Evolutionary conservation across 2,329 filamentous ascomycete species (phyloP), one percentile per base, ranked within the genome.

Genomic region (Periconia sp.): DNA sequence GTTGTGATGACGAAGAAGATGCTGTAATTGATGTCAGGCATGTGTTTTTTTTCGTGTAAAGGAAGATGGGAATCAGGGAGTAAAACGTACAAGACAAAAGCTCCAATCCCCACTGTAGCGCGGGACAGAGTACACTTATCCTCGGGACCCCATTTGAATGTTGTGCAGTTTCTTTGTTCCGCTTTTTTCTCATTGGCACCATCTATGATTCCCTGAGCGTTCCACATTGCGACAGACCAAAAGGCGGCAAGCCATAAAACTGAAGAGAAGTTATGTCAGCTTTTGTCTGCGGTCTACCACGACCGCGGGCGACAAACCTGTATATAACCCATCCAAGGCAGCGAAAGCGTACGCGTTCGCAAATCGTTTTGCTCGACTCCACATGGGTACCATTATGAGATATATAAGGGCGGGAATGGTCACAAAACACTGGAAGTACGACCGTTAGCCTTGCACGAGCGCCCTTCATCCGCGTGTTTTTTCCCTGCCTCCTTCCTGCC

Each of bases 331-430:
- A 61, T 87, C 84, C 52, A 86, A 66, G 2, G 76, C 72, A 9
- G 81, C 79, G 64, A 85, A 85, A 49, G 82, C 83, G 63, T 85
- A 85, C 37, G 82, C 80, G 61, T 85, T 85, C 52, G 81, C 81
- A 63, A 86, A 84, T 48, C 79, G 77, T 59, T 77, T 77, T 23
- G 83, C 80, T 57, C 84, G 81, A 20, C 79, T 78, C 80, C 82
- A 86, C 74, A 84, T 82, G 6, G 84, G 84, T 5, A 84, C 81
- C 67, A 83, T 83, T 44, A 80, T 77, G 50, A 85, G 80, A 67
- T 86, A 87, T 53, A 85, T 75, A 35, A 86, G 73, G 27, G 80
- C 81, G 13, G 83, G 83, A 41, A 83, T 76, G 41, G 79, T 81
- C 58, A 85, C 68, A 76, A 83, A 86, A 66, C 84, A 86, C 84